These are phyloP conservation scores for Oryza australiensis DNA, from an alignment of 176 grass and related monocot genomes.

Conservation along the genomic window DNA sequence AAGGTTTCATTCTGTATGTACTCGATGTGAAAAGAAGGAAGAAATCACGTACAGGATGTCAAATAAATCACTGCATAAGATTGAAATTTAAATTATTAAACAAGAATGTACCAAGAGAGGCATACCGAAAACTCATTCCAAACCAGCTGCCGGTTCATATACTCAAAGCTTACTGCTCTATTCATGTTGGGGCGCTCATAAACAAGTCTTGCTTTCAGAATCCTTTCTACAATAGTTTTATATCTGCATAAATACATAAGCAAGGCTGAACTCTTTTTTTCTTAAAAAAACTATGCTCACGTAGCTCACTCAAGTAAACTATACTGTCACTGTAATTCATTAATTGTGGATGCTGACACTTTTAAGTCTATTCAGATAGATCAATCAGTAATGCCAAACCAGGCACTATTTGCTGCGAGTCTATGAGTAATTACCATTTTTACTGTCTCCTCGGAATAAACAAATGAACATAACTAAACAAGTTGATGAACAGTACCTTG, in stretches of 20 bases:
- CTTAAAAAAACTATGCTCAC: not conserved
- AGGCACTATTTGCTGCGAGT: not conserved
- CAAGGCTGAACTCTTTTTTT: conserved; percentile 4
- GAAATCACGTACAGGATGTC: not conserved
- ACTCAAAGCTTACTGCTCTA: conserved; percentile 96
- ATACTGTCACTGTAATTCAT: not conserved
- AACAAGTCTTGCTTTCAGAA: conserved; percentile 92
- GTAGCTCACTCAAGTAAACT: conserved; percentile 20
- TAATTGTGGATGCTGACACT: not conserved
- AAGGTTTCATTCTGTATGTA: not conserved
- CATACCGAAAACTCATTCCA: conserved; percentile 99
- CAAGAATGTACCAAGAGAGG: conserved; percentile 27
- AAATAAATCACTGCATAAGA: conserved; percentile 9
- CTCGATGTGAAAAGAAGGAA: not conserved
- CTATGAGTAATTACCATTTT: not conserved
- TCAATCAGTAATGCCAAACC: conserved; percentile 14
- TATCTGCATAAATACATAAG: conserved; percentile 71
- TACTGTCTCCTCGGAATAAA: not conserved
- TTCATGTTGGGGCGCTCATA: conserved; percentile 97
- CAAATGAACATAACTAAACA: conserved; percentile 27
- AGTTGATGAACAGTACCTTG: conserved; percentile 61
- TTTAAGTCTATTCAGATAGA: conserved; percentile 1
- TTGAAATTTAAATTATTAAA: conserved; percentile 13
- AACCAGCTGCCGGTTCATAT: conserved; percentile 98
- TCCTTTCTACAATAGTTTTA: conserved; percentile 90